Evolutionary conservation across 208 protist genomes (phyloP).

Genomic region (Pavlovales sp.): DNA sequence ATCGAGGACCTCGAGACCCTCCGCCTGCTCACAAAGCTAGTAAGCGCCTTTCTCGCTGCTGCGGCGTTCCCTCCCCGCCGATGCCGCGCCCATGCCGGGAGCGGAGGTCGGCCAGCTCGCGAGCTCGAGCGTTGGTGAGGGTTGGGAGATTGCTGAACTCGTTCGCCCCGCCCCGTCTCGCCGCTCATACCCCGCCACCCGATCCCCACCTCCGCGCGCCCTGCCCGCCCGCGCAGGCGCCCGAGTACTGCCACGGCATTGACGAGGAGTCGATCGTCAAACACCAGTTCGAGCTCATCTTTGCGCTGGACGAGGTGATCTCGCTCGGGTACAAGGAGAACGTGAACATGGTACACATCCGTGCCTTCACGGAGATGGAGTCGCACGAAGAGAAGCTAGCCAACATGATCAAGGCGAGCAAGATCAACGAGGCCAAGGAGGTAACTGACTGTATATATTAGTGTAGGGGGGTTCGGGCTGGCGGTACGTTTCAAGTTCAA

Average conservation of each 20-base stretch:
- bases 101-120: no score
- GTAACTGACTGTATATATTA: no score
- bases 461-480: no score
- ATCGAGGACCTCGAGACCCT: constrained; percentile 94
- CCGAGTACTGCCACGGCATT: constrained; percentile 75
- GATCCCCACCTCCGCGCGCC: no score
- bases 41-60: constrained; percentile 44
- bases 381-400: constrained; percentile 86
- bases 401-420: constrained; percentile 64
- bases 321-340: constrained; percentile 85
- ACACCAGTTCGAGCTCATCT: constrained; percentile 85
- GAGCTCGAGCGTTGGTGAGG: no score
- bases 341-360: constrained; percentile 76
- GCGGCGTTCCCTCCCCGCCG: no score
- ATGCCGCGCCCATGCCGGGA: no score
- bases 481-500: no score
- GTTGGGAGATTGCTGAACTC: no score
- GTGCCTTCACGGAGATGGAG: constrained; percentile 78
- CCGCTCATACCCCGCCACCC: no score
- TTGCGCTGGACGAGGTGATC: constrained; percentile 95
- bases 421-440: constrained; percentile 49
- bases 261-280: constrained; percentile 73
- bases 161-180: no score
- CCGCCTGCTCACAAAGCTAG: constrained; percentile 76
- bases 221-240: constrained; percentile 56